These are phyloP conservation scores for Eucalyptus virginea DNA, from an alignment of 345 rosid species.

Conservation along the genomic window DNA sequence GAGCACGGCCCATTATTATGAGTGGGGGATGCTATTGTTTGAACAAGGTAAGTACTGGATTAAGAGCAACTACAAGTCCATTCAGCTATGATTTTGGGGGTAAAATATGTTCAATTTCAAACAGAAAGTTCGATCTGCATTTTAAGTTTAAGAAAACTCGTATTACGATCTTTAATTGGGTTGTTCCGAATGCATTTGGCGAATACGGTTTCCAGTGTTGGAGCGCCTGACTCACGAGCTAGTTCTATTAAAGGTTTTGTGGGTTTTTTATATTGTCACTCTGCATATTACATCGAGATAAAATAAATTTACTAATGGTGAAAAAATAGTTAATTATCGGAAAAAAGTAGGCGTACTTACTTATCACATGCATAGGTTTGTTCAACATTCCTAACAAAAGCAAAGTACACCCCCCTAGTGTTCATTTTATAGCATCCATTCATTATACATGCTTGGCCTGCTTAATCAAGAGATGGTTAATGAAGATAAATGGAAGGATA, in stretches of 20 bases:
- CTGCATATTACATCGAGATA: neutral
- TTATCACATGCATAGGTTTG: neutral
- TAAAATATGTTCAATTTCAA: neutral
- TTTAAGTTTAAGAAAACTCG: neutral
- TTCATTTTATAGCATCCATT: neutral
- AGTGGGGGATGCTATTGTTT: neutral
- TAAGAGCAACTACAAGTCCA: neutral
- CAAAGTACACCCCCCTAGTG: neutral
- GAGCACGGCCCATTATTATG: neutral
- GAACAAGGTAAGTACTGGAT: neutral
- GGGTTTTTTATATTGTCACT: neutral
- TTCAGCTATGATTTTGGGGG: neutral
- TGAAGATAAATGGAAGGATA: neutral
- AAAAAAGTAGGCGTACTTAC: neutral
- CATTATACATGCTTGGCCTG: neutral
- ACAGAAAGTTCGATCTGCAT: neutral
- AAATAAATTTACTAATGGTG: neutral
- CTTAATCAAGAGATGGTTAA: neutral
- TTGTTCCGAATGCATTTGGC: neutral
- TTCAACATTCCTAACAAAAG: neutral
- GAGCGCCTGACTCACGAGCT: neutral
- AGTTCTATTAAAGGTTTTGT: neutral
- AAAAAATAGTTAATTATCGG: neutral
- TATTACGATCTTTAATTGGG: neutral
- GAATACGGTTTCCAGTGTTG: neutral